Evolutionary conservation across 2,329 filamentous ascomycete species (phyloP), one percentile per base, ranked within the genome.

Genomic region (Triangularia verruculosa): DNA sequence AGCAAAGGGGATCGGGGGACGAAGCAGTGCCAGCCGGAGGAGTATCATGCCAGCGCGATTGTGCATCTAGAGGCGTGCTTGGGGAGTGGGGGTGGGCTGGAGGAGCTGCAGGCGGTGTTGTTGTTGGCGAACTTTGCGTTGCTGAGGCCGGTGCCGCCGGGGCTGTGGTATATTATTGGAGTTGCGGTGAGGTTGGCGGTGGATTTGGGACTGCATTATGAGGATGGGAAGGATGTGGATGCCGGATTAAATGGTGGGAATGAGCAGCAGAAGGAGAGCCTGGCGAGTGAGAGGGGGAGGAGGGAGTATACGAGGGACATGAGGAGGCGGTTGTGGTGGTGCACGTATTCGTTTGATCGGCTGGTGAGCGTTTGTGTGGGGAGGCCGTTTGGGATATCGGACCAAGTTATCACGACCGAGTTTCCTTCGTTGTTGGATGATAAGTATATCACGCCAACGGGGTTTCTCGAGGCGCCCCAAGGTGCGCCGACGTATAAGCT

Each of bases 91-190:
- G 91, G 90, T n/a, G 93, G 92, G 0, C 77, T 98, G 43, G 93
- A 97, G 74, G 93, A 97, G 72, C 80, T 98, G 59, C 94, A 98
- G 74, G 93, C 93, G n/a, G 93, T 98, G 7, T 78, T 98, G 57
- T 80, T 98, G 51, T 82, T 98, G 54, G 93, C 94, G 53, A 93
- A 93, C 61, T 97, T 98, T 80, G 94, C 94, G 7, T 81, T 99
- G 57, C 82, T 98, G 67, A 85, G 94, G 61, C 95, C 95, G 1
- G 93, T 98, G 22, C 92, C 94, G 1, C 94, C 94, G 0, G 95
- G 95, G 13, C 79, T 98, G 53, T 98, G 94, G 94, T 98, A 98
- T 76, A 98, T 98, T 66, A 91, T 96, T 64, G 95, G 95, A 11
- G 93, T 97, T 52, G 94, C 94, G 5, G 90, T 96, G 65, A 89